These are phyloP conservation scores for Lactifluus echinatus DNA, from an alignment of 768 basidiomycete genomes.

Conservation along the genomic window DNA sequence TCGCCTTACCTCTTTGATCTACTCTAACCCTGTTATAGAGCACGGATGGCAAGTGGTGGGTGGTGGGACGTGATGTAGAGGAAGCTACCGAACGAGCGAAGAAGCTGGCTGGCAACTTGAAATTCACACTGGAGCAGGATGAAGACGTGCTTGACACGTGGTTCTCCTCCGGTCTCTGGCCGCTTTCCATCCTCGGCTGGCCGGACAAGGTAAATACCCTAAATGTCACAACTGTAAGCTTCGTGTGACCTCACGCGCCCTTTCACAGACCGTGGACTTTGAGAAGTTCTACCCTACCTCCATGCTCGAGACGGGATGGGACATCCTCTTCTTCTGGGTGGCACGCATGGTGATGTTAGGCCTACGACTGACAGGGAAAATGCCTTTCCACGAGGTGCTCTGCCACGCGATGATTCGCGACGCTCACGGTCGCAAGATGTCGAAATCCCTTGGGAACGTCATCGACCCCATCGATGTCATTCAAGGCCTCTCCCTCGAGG, in stretches of 20 bases:
- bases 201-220: constrained; percentile 61
- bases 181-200: constrained; percentile 97
- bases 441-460: constrained; percentile 95
- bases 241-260: not conserved
- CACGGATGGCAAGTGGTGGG: constrained; percentile 78
- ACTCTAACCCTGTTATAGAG: constrained; percentile 30
- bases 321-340: constrained; percentile 99
- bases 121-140: constrained; percentile 81
- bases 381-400: constrained; percentile 93
- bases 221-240: not conserved
- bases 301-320: constrained; percentile 98
- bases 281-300: constrained; percentile 79
- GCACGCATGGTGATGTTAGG: constrained; percentile 97
- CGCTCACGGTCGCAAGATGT: constrained; percentile 98
- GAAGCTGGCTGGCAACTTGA: constrained; percentile 52
- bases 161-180: constrained; percentile 98
- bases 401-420: constrained; percentile 99
- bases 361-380: constrained; percentile 73
- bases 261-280: constrained; percentile 61
- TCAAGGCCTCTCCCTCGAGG: constrained; percentile 69
- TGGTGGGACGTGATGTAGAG: constrained; percentile 71
- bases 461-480: constrained; percentile 96
- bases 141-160: constrained; percentile 98
- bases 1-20: not conserved
- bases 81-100: constrained; percentile 74